phyloP scores from a whole-genome alignment of 2,329 filamentous ascomycete genomes.

The Cytospora paraplurivora region DNA sequence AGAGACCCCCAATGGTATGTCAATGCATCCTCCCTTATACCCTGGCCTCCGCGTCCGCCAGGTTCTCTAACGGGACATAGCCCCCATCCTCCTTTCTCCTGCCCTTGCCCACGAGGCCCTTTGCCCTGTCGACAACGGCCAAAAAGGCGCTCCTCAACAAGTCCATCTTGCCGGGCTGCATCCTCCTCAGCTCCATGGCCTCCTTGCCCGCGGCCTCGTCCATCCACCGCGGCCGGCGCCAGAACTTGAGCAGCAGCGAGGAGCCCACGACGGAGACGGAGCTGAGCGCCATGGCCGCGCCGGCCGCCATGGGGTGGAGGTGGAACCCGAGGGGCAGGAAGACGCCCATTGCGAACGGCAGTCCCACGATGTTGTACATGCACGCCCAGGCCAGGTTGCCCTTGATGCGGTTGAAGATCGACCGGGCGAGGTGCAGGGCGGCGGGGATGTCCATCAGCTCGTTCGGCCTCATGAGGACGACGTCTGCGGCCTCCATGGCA shows the following conservation, averaged over 20 bases:
- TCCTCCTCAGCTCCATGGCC: conserved; percentile 45
- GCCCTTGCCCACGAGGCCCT: conserved; percentile 34
- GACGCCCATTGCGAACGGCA: conserved; percentile 96
- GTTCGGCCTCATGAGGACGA: conserved; percentile 92
- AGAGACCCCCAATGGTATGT: no score
- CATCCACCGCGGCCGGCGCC: conserved; percentile 87
- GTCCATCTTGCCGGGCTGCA: conserved; percentile 43
- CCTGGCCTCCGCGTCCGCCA: conserved; percentile 43
- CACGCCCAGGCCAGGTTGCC: conserved; percentile 92
- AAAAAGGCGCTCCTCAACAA: conserved; percentile 46
- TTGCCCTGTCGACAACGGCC: conserved; percentile 43
- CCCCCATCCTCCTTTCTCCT: conserved; percentile 52
- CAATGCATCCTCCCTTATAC: conserved; percentile 20
- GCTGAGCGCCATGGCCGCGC: conserved; percentile 88
- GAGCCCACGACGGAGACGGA: conserved; percentile 88
- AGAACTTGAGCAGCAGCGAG: conserved; percentile 82
- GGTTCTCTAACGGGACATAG: conserved; percentile 60
- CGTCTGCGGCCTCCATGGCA: conserved; percentile 94
- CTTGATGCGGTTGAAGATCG: conserved; percentile 91
- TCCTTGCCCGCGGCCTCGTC: conserved; percentile 66
- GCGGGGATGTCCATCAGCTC: conserved; percentile 93
- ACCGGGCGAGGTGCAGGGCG: conserved; percentile 75
- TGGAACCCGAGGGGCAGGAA: conserved; percentile 88
- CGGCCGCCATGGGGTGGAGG: conserved; percentile 91
- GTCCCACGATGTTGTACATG: conserved; percentile 85